Conservation (phyloP, 768 basidiomycete species). For the Naematelia encephala region DNA sequence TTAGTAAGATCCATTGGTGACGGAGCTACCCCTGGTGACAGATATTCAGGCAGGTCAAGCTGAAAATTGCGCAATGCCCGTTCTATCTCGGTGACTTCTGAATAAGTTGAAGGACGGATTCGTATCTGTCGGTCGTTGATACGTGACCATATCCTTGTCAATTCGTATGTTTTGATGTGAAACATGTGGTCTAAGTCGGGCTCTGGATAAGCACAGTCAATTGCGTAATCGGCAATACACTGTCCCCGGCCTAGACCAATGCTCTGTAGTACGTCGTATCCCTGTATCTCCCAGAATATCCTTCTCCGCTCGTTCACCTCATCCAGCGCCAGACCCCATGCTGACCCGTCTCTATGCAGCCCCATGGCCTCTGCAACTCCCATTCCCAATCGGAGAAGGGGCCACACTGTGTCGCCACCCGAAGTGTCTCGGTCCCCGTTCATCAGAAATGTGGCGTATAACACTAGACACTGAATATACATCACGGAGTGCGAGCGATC, state of each 20-base stretch:
- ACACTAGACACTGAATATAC: slow-evolving; percentile 19
- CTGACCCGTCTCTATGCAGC: slow-evolving; percentile 18
- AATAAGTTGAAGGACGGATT: slow-evolving; percentile 15
- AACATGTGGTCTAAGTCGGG: slow-evolving; percentile 13
- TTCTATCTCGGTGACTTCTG: slow-evolving; percentile 17
- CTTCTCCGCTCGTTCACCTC: slow-evolving; percentile 13
- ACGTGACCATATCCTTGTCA: slow-evolving; percentile 24
- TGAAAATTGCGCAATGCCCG: slow-evolving; percentile 9
- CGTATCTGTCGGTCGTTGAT: slow-evolving; percentile 25
- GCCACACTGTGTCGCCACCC: slow-evolving; percentile 17
- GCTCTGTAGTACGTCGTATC: slow-evolving; percentile 19
- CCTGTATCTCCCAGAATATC: slow-evolving; percentile 29
- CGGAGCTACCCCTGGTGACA: slow-evolving; percentile 16
- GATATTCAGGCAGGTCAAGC: slow-evolving; percentile 12
- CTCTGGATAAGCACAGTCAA: slow-evolving; percentile 17
- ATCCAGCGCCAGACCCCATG: slow-evolving; percentile 14
- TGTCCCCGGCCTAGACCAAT: slow-evolving; percentile 19
- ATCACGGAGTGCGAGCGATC: slow-evolving; percentile 20
- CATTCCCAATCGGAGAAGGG: slow-evolving; percentile 22
- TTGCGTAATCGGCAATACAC: slow-evolving; percentile 20
- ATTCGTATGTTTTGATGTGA: slow-evolving; percentile 17
- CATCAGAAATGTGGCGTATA: slow-evolving; percentile 19
- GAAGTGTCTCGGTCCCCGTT: slow-evolving; percentile 21
- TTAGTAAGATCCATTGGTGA: slow-evolving; percentile 17
- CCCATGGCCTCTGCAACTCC: slow-evolving; percentile 21